Evolutionary conservation across 306 rosid species (phyloP), one percentile per base, ranked within the genome.

Genomic region (Luffa aegyptiaca): DNA sequence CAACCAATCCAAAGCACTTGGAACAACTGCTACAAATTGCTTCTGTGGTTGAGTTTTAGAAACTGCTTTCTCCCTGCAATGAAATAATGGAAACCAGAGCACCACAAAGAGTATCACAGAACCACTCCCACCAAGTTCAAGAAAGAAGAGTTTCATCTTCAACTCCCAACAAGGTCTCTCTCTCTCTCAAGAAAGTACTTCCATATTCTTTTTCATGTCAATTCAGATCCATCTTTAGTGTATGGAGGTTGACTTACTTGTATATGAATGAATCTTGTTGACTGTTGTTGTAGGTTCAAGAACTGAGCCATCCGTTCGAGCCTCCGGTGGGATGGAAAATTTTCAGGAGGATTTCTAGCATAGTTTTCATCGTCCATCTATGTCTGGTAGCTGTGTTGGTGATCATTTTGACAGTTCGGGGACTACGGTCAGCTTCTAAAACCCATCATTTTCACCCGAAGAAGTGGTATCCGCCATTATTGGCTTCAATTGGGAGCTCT

Each of bases 401-500:
- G 33, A 75, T 89, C 75, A 81, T 82, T 70, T 82, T 90, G 20
- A 63, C 84, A 61, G 68, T 77, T 79, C 85, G 66, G 49, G 91
- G 90, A 59, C 87, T 87, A 33, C 70, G 65, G 63, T 75, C 81
- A 4, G 39, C 88, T 82, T 63, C 81, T 80, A 78, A n/a, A 61
- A 79, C 77, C n/a, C 90, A 81, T 84, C 89, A 84, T 65, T 89
- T 94, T 75, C 91, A 71, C 65, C 91, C 92, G 6, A 1, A 33
- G 36, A 79, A 89, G 4, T 90, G 92, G 93, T 90, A 87, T 45
- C 88, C 90, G 62, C 97, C 91, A 35, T 51, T 74, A 45, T 51
- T 74, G 78, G 18, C 78, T 49, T 49, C 78, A 21, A 74, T 57
- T 89, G 79, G 86, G 86, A 37, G 76, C 88, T 73, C 89, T 33